Conservation (phyloP, 2,329 filamentous ascomycete species). For the Diaporthe capsici region DNA sequence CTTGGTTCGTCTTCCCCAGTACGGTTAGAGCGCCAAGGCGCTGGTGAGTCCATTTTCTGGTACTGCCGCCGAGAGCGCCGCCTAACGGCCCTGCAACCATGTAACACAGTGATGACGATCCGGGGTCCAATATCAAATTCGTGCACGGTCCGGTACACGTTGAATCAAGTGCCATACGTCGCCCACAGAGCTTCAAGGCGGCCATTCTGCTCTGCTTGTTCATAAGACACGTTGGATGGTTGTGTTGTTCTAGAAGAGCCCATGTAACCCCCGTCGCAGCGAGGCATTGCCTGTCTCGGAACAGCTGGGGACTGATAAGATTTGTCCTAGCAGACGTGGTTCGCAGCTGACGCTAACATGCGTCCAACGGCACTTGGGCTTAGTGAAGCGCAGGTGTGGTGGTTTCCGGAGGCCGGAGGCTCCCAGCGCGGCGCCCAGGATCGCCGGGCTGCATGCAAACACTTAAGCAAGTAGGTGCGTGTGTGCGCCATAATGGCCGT, state of each 20-base stretch:
- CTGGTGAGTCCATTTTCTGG: conserved; percentile 29
- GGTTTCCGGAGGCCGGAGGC: conserved; percentile 20
- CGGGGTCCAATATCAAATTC: conserved; percentile 34
- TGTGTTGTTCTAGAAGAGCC: conserved; percentile 3
- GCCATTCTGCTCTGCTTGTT: neutral
- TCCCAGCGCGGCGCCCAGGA: conserved; percentile 17
- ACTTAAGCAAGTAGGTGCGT: conserved; percentile 31
- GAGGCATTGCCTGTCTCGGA: conserved; percentile 13
- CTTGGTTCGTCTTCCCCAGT: conserved; percentile 20
- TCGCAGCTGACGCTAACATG: conserved; percentile 33
- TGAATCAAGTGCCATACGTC: neutral
- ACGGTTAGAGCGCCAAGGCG: conserved; percentile 14
- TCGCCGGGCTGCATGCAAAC: conserved; percentile 36
- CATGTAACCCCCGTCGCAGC: neutral
- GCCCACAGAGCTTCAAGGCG: neutral
- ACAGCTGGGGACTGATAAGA: conserved; percentile 29
- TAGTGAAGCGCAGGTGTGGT: conserved; percentile 30
- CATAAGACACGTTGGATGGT: neutral
- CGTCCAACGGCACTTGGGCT: conserved; percentile 22
- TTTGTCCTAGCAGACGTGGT: conserved; percentile 20
- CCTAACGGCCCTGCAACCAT: conserved; percentile 18
- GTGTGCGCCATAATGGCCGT: neutral
- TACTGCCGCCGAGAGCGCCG: conserved; percentile 41
- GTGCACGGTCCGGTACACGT: conserved; percentile 14
- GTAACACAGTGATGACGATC: conserved; percentile 31